Conservation (phyloP, 371 early-diverging fungal species). For the Haplosporangium sp. region DNA sequence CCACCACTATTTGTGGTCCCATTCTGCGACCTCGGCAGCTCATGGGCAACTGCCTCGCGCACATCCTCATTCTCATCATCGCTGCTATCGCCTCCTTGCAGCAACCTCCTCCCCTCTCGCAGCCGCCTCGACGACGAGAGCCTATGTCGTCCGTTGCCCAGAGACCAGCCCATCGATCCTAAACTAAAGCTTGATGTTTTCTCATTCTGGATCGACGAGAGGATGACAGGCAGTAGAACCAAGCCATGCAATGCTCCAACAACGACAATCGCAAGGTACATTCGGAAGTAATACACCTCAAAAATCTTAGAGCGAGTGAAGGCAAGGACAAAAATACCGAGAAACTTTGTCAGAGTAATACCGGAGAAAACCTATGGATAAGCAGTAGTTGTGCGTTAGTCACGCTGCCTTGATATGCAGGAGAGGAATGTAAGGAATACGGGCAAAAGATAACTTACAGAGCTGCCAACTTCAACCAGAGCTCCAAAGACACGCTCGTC, state of each 20-base stretch:
- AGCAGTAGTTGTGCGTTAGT: neutral
- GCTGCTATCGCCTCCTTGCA: constrained; percentile 42
- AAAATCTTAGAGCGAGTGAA: constrained; percentile 82
- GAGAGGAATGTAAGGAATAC: neutral
- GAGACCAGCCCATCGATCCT: constrained; percentile 42
- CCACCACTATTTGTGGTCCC: constrained; percentile 18
- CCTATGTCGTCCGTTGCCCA: constrained; percentile 1
- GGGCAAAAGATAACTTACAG: constrained; percentile 58
- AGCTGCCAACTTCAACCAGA: constrained; percentile 76
- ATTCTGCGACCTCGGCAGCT: constrained; percentile 45
- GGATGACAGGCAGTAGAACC: constrained; percentile 73
- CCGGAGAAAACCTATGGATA: constrained; percentile 72
- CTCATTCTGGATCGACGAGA: constrained; percentile 60
- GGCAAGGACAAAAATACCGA: constrained; percentile 78
- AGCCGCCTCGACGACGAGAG: constrained; percentile 20
- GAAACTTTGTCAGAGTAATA: constrained; percentile 81
- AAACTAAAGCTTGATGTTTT: constrained; percentile 26
- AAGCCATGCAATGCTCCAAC: constrained; percentile 78
- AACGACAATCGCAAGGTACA: constrained; percentile 79
- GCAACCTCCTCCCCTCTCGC: constrained; percentile 37
- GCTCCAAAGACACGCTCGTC: constrained; percentile 58
- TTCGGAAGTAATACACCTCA: constrained; percentile 82
- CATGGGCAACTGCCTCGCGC: constrained; percentile 30
- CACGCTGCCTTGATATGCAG: neutral
- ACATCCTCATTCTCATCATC: constrained; percentile 47